A percentile compares a stretch with the other conserved stretches of the same genome.
phyloP scores from a whole-genome alignment of 139 green algal species.

The Chlamydomonas schloesseri region DNA sequence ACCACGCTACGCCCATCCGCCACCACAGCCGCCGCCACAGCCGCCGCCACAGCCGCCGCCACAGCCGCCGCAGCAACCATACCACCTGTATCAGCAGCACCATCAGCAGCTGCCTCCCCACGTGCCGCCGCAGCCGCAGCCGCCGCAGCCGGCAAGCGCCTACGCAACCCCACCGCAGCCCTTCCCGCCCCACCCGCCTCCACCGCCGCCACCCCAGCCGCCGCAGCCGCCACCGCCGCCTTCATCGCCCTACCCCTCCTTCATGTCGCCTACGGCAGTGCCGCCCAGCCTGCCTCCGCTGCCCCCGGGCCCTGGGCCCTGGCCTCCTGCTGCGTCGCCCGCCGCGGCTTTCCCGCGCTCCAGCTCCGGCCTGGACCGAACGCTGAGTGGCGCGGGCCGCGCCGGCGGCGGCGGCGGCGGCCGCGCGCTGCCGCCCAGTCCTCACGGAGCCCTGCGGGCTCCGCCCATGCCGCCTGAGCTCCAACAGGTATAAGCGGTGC shows the following conservation, averaged over 20 bases:
- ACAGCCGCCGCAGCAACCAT: not conserved
- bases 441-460: not conserved
- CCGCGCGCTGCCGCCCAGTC: too few species aligned
- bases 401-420: not conserved
- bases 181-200: not conserved
- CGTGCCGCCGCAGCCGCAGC: not conserved
- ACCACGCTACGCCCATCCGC: too few species aligned
- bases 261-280: not conserved
- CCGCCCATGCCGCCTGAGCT: not conserved
- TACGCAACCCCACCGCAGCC: too few species aligned
- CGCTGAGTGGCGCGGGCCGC: not conserved
- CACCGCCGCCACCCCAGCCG: not conserved
- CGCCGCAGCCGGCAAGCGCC: too few species aligned
- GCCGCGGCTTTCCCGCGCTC: not conserved
- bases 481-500: conserved; percentile 1
- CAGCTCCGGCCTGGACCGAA: too few species aligned
- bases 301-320: too few species aligned
- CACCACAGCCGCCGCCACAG: too few species aligned
- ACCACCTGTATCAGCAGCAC: not conserved
- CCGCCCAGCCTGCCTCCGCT: too few species aligned
- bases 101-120: not conserved
- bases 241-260: too few species aligned
- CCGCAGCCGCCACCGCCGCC: too few species aligned
- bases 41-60: too few species aligned
- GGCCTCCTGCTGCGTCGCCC: not conserved